These are phyloP conservation scores for Ganoderma meredithae DNA, from an alignment of 1,284 basidiomycete species.

Conservation along the genomic window DNA sequence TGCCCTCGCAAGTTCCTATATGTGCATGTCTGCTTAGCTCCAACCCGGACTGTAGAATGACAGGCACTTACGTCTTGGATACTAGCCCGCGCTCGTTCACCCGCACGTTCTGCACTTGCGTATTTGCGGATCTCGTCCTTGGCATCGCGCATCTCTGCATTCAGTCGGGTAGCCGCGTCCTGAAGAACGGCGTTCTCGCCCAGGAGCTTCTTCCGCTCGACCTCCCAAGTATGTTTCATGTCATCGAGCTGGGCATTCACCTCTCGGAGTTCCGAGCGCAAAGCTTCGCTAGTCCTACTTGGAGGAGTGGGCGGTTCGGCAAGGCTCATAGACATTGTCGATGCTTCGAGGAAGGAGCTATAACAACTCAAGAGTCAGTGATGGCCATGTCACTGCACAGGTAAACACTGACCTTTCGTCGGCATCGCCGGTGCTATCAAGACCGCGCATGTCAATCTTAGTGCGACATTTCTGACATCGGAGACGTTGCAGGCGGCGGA, in stretches of 20 bases:
- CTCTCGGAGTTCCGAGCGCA: slow-evolving; percentile 61
- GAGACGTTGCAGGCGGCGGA: slow-evolving; percentile 61
- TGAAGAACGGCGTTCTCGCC: slow-evolving; percentile 77
- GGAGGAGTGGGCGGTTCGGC: slow-evolving; percentile 56
- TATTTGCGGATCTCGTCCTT: slow-evolving; percentile 63
- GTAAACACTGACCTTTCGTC: slow-evolving; percentile 64
- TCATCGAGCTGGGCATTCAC: slow-evolving; percentile 68
- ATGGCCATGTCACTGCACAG: not conserved
- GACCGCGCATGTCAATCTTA: slow-evolving; percentile 60
- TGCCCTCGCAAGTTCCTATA: slow-evolving; percentile 74
- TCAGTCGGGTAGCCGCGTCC: slow-evolving; percentile 70
- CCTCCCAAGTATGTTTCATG: slow-evolving; percentile 73
- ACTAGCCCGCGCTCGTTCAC: slow-evolving; percentile 54
- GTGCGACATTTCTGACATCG: slow-evolving; percentile 71
- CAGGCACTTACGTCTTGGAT: slow-evolving; percentile 58
- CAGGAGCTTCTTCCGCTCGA: slow-evolving; percentile 64
- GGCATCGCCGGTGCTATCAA: slow-evolving; percentile 46
- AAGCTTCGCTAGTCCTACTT: slow-evolving; percentile 65
- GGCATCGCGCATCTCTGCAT: slow-evolving; percentile 61
- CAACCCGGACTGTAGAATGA: no score
- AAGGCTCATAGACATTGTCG: slow-evolving; percentile 53
- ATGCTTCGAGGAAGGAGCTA: slow-evolving; percentile 61
- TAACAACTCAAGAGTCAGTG: not conserved
- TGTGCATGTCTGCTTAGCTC: not conserved
- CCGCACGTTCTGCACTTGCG: slow-evolving; percentile 56